Conservation (phyloP, 2,329 filamentous ascomycete genomes). For the Ophiognomonia clavigignenti-juglandacearum region DNA sequence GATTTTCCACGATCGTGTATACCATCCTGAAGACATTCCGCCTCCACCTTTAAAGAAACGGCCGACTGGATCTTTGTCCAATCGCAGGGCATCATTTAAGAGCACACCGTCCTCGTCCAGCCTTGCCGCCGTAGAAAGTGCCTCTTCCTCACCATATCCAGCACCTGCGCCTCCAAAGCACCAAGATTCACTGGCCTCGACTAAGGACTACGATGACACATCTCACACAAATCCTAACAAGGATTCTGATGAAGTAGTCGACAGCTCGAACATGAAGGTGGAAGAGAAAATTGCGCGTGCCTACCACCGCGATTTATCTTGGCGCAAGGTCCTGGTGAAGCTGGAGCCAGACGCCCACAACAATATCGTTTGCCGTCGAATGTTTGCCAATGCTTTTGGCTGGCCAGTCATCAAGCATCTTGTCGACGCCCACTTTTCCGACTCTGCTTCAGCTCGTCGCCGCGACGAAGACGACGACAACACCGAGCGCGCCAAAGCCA, state of each 20-base stretch:
- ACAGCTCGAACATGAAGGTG: slow-evolving; percentile 72
- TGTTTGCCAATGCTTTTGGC: slow-evolving; percentile 95
- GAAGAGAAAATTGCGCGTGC: slow-evolving; percentile 97
- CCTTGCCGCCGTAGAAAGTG: slow-evolving; percentile 22
- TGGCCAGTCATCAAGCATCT: slow-evolving; percentile 97
- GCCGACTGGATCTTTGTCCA: slow-evolving; percentile 28
- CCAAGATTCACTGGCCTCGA: slow-evolving; percentile 38
- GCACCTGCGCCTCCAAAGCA: slow-evolving; percentile 31
- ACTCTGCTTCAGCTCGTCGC: slow-evolving; percentile 60
- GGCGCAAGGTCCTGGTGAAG: slow-evolving; percentile 94
- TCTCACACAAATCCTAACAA: slow-evolving; percentile 41
- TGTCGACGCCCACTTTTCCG: slow-evolving; percentile 89
- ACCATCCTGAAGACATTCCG: slow-evolving; percentile 90
- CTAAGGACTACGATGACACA: slow-evolving; percentile 49
- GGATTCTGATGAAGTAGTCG: slow-evolving; percentile 42
- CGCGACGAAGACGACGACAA: slow-evolving; percentile 63
- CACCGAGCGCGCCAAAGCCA: slow-evolving; percentile 63
- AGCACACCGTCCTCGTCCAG: slow-evolving; percentile 13
- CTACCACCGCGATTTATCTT: slow-evolving; percentile 86
- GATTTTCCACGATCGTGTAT: slow-evolving; percentile 95
- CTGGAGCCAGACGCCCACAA: slow-evolving; percentile 97
- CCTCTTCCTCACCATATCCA: slow-evolving; percentile 29
- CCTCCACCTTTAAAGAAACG: slow-evolving; percentile 64
- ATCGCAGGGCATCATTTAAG: slow-evolving; percentile 25
- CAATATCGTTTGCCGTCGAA: slow-evolving; percentile 93